These are phyloP conservation scores for Claviceps africana DNA, from an alignment of 2,329 filamentous ascomycete species.

Conservation along the genomic window DNA sequence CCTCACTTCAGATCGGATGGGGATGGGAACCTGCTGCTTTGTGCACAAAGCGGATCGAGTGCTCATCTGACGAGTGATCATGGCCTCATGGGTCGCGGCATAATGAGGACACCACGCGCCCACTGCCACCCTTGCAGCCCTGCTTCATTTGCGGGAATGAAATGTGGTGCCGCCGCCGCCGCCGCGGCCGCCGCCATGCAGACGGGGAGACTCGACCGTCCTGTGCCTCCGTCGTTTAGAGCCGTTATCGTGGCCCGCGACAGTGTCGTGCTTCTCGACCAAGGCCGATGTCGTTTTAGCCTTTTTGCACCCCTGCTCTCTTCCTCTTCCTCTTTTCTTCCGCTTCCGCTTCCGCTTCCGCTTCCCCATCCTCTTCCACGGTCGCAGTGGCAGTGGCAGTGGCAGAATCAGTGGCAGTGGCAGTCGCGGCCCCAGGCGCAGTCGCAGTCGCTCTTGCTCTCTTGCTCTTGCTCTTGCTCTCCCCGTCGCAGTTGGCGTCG, in stretches of 20 bases:
- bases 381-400: too few relatives aligned
- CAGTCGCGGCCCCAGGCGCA: too few relatives aligned
- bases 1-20: not conserved
- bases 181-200: too few relatives aligned
- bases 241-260: not conserved
- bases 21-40: not conserved
- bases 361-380: too few relatives aligned
- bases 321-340: too few relatives aligned
- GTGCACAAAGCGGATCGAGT: not conserved
- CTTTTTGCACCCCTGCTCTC: not conserved
- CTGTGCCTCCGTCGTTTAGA: not conserved
- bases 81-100: not conserved
- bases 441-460: not conserved
- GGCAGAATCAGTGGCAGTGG: too few relatives aligned
- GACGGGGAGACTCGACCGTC: not conserved
- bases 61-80: not conserved
- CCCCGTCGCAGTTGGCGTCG: not conserved
- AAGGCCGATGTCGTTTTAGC: not conserved
- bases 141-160: constrained; percentile 1
- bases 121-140: constrained; percentile 4
- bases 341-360: too few relatives aligned
- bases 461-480: not conserved
- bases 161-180: constrained; percentile 1
- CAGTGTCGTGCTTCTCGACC: not conserved
- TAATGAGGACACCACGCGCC: not conserved